A percentile compares a stretch with the other conserved stretches of the same genome.
These are phyloP conservation scores for Rhizophagus sp. DNA, from an alignment of 192 early-diverging fungal genomes.

Conservation along the genomic window DNA sequence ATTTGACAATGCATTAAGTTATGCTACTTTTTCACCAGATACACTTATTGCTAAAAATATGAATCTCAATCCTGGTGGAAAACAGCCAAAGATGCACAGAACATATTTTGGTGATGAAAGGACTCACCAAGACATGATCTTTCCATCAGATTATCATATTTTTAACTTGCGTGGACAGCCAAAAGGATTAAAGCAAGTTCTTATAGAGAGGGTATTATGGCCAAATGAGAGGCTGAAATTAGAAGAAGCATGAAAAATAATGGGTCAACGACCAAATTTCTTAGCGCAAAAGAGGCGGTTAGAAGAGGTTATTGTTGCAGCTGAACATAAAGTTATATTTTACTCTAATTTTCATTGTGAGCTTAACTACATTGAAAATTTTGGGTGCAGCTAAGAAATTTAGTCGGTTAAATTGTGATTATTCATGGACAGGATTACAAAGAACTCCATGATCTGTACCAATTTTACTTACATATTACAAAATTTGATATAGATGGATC, in stretches of 20 bases:
- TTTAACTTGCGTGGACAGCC: no score
- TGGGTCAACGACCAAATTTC: conserved; percentile 7
- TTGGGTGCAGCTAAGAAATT: conserved; percentile 35
- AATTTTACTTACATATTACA: no score
- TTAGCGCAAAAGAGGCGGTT: not conserved
- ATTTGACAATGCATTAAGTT: conserved; percentile 6
- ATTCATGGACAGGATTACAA: conserved; percentile 36
- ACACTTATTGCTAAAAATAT: conserved; percentile 8
- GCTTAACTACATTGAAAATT: conserved; percentile 38
- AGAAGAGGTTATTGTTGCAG: no score
- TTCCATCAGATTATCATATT: not conserved
- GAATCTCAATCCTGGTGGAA: no score
- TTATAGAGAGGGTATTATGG: no score
- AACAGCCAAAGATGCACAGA: not conserved
- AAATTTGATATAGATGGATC: no score
- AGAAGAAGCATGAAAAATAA: conserved; percentile 5
- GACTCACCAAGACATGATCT: not conserved
- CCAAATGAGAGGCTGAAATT: not conserved
- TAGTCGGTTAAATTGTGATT: conserved; percentile 27
- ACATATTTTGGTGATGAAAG: not conserved
- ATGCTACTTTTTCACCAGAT: conserved; percentile 4
- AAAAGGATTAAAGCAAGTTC: no score
- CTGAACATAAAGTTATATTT: no score
- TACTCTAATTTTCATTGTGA: conserved; percentile 39
- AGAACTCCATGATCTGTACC: no score